Evolutionary conservation across 495 filamentous ascomycete genomes (phyloP).

Genomic region (Xylaria intraflava): DNA sequence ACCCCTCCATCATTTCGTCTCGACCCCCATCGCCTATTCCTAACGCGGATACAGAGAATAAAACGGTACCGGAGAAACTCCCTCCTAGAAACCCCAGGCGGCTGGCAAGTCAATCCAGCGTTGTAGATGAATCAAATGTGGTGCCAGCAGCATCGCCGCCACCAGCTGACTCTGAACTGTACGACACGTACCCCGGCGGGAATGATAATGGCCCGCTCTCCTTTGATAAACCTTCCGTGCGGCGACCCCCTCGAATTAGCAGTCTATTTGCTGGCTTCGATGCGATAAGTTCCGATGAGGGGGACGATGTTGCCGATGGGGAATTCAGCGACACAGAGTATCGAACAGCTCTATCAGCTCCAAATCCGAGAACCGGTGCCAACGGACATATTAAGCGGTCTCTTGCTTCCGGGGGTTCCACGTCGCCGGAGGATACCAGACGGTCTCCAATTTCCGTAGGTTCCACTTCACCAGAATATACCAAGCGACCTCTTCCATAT

Average conservation of each 20-base stretch:
- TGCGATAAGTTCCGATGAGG: slow-evolving; percentile 50
- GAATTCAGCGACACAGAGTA: slow-evolving; percentile 61
- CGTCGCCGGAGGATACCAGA: slow-evolving; percentile 35
- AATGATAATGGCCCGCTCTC: slow-evolving; percentile 75
- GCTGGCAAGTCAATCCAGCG: slow-evolving; percentile 37
- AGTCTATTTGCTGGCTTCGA: slow-evolving; percentile 83
- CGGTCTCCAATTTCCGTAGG: slow-evolving; percentile 23
- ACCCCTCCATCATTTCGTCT: slow-evolving; percentile 62
- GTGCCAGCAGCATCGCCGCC: slow-evolving; percentile 35
- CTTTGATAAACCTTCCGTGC: slow-evolving; percentile 51
- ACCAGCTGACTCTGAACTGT: slow-evolving; percentile 34
- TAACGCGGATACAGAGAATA: slow-evolving; percentile 25
- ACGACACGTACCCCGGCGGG: slow-evolving; percentile 70
- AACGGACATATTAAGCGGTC: slow-evolving; percentile 32
- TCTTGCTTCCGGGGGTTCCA: slow-evolving; percentile 12
- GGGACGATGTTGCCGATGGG: slow-evolving; percentile 50
- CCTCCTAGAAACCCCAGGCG: slow-evolving; percentile 49
- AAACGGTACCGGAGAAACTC: slow-evolving; percentile 39
- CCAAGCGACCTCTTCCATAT: too few species aligned
- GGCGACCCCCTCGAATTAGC: slow-evolving; percentile 66
- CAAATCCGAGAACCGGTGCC: slow-evolving; percentile 36
- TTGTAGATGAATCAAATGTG: slow-evolving; percentile 38
- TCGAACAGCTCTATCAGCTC: slow-evolving; percentile 57
- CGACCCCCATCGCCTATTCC: slow-evolving; percentile 45
- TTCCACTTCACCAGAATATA: slow-evolving; percentile 29